Conservation (phyloP, 2,329 filamentous ascomycete genomes). For the Trichoderma citrinoviride region DNA sequence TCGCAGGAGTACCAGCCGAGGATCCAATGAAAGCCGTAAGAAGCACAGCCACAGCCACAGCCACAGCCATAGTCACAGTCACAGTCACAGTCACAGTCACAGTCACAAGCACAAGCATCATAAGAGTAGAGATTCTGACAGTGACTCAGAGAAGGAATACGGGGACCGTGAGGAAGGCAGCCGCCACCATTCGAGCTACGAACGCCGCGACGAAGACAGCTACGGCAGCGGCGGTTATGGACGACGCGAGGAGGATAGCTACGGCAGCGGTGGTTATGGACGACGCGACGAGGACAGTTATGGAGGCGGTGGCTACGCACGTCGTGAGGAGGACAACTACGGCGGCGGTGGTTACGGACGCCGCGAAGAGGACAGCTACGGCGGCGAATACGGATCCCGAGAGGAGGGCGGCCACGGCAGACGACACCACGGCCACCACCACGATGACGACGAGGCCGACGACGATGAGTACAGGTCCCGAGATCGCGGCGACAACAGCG, state of each 20-base stretch:
- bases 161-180: constrained; percentile 26
- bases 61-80: not conserved
- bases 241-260: constrained; percentile 25
- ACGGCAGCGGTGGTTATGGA: constrained; percentile 26
- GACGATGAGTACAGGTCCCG: constrained; percentile 29
- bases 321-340: constrained; percentile 28
- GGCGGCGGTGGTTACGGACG: constrained; percentile 23
- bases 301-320: constrained; percentile 25
- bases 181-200: constrained; percentile 20
- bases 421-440: constrained; percentile 19
- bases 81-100: not conserved
- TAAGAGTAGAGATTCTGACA: constrained; percentile 9
- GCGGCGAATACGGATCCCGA: constrained; percentile 25
- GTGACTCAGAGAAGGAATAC: constrained; percentile 21
- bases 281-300: constrained; percentile 26
- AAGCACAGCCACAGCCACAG: constrained; percentile 7
- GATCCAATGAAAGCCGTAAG: constrained; percentile 26
- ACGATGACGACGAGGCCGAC: constrained; percentile 22
- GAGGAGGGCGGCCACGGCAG: constrained; percentile 20
- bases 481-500: constrained; percentile 26
- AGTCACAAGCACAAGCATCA: constrained; percentile 9
- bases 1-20: constrained; percentile 26
- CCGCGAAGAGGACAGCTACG: constrained; percentile 21
- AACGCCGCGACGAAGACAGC: constrained; percentile 24
- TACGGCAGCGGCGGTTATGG: constrained; percentile 21